Percentiles rank a stretch among this genome's conserved stretches.
Conservation (phyloP, 805 yeast species). For the Yamadazyma sp. region DNA sequence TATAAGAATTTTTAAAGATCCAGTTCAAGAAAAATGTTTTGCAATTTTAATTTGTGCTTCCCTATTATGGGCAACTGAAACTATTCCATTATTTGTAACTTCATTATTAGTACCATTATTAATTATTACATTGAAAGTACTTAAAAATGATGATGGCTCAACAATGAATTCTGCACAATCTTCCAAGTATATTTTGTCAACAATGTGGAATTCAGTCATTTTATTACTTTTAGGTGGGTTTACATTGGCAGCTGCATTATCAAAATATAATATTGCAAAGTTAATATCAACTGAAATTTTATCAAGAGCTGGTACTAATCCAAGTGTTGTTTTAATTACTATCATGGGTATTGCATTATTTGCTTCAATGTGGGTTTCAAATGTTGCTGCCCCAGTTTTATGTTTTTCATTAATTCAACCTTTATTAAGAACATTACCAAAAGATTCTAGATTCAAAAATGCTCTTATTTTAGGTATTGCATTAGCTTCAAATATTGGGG, state of each 20-base stretch:
- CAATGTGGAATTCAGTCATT: slow-evolving; percentile 56
- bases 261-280: slow-evolving; percentile 53
- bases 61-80: slow-evolving; percentile 92
- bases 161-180: slow-evolving; percentile 41
- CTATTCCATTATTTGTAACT: slow-evolving; percentile 88
- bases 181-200: slow-evolving; percentile 42
- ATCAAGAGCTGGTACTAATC: slow-evolving; percentile 50
- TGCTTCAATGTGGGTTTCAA: slow-evolving; percentile 57
- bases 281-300: slow-evolving; percentile 48
- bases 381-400: slow-evolving; percentile 55
- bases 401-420: slow-evolving; percentile 52
- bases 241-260: slow-evolving; percentile 52
- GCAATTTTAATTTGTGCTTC: slow-evolving; percentile 82
- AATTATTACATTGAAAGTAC: slow-evolving; percentile 67
- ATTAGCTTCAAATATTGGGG: slow-evolving; percentile 50
- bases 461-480: slow-evolving; percentile 48
- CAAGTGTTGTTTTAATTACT: slow-evolving; percentile 44
- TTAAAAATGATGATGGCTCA: slow-evolving; percentile 52
- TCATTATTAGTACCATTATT: slow-evolving; percentile 79
- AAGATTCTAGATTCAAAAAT: slow-evolving; percentile 36
- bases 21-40: slow-evolving; percentile 49
- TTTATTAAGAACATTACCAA: slow-evolving; percentile 42
- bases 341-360: slow-evolving; percentile 51
- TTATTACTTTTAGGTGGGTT: slow-evolving; percentile 52
- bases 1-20: slow-evolving; percentile 31